phyloP scores from a whole-genome alignment of 495 filamentous ascomycete genomes.

The Penicillium herquei region DNA sequence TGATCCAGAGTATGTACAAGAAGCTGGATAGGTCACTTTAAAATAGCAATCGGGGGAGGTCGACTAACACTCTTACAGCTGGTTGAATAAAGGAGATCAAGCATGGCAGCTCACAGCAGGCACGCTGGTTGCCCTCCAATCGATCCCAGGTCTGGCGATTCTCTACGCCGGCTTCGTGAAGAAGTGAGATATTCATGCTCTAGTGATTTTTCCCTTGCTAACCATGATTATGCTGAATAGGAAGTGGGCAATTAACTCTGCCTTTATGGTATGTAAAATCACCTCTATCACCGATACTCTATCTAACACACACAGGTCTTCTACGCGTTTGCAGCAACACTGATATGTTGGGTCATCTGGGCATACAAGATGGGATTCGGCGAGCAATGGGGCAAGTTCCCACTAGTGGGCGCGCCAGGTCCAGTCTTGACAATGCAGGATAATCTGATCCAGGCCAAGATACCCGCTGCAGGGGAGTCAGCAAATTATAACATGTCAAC shows the following conservation, averaged over 20 bases:
- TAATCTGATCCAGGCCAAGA: slow-evolving; percentile 41
- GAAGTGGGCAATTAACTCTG: neutral
- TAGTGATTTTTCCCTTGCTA: neutral
- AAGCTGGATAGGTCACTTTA: too few relatives aligned
- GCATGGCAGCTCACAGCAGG: slow-evolving; percentile 58
- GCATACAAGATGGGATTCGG: slow-evolving; percentile 55
- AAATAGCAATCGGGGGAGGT: neutral
- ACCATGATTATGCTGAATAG: neutral
- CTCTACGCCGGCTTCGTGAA: slow-evolving; percentile 56
- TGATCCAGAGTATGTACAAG: neutral
- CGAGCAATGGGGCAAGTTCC: slow-evolving; percentile 41
- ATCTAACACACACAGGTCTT: slow-evolving; percentile 27
- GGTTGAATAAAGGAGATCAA: slow-evolving; percentile 54
- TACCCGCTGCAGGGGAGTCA: slow-evolving; percentile 41
- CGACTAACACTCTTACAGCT: slow-evolving; percentile 14
- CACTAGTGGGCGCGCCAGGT: slow-evolving; percentile 50
- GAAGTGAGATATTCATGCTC: slow-evolving; percentile 19
- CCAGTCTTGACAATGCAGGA: slow-evolving; percentile 47
- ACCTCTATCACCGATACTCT: neutral
- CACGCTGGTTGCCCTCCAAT: slow-evolving; percentile 53
- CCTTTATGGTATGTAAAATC: neutral
- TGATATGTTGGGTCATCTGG: slow-evolving; percentile 58
- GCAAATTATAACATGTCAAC: slow-evolving; percentile 48
- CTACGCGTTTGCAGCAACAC: slow-evolving; percentile 53
- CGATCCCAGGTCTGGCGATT: slow-evolving; percentile 54